Conservation (phyloP, 148 eudicot species). For the Pharnaceum exiguum region DNA sequence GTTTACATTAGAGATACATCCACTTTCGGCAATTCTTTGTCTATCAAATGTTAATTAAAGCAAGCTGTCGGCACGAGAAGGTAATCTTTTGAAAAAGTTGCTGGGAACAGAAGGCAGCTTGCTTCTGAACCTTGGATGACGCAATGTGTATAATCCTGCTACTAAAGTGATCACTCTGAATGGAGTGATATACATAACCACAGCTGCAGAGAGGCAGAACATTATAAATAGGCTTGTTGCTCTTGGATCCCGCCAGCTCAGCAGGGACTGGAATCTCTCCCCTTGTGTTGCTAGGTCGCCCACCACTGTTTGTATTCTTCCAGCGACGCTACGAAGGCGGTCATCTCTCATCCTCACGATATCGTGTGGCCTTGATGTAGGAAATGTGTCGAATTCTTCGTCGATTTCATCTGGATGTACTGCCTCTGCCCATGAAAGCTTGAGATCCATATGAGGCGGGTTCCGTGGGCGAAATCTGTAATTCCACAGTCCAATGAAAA, state of each 20-base stretch:
- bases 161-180: slow-evolving; percentile 37
- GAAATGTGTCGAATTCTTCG: slow-evolving; percentile 52
- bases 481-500: slow-evolving; percentile 54
- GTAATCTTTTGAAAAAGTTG: slow-evolving; percentile 25
- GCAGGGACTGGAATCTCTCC: slow-evolving; percentile 48
- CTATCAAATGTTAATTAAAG: slow-evolving; percentile 9
- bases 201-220: slow-evolving; percentile 46
- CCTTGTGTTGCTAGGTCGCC: slow-evolving; percentile 36
- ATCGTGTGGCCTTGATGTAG: slow-evolving; percentile 45
- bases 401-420: slow-evolving; percentile 45
- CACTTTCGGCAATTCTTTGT: not conserved
- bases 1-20: not conserved
- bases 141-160: slow-evolving; percentile 34
- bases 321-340: slow-evolving; percentile 52
- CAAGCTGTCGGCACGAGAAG: slow-evolving; percentile 34
- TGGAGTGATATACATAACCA: slow-evolving; percentile 43
- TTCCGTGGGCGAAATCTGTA: slow-evolving; percentile 41
- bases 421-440: slow-evolving; percentile 62
- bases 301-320: slow-evolving; percentile 44
- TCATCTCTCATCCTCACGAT: slow-evolving; percentile 49
- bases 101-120: slow-evolving; percentile 45
- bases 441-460: slow-evolving; percentile 60
- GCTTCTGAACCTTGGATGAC: slow-evolving; percentile 53
- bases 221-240: slow-evolving; percentile 46
- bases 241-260: slow-evolving; percentile 61